These are phyloP conservation scores for Marasmius fiardii DNA, from an alignment of 1,284 basidiomycete species.

Conservation along the genomic window DNA sequence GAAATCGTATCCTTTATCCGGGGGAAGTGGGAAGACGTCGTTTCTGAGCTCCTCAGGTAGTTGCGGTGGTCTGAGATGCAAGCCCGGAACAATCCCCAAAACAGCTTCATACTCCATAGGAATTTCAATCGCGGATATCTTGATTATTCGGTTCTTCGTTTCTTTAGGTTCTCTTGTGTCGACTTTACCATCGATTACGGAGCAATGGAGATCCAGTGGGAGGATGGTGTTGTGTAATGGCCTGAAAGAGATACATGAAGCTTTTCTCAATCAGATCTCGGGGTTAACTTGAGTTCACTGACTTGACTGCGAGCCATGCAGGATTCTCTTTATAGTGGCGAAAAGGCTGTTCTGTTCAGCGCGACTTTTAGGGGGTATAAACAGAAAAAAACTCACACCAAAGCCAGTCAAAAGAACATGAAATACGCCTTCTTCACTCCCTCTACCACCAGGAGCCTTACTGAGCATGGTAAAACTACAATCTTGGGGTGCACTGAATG, in stretches of 20 bases:
- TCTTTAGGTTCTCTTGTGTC: neutral
- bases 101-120: constrained; percentile 63
- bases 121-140: constrained; percentile 59
- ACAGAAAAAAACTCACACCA: constrained; percentile 14
- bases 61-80: constrained; percentile 60
- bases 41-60: constrained; percentile 39
- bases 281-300: neutral
- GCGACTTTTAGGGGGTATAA: neutral
- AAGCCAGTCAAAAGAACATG: constrained; percentile 22
- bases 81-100: constrained; percentile 49
- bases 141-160: constrained; percentile 36
- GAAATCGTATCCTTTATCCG: constrained; percentile 63
- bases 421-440: constrained; percentile 7
- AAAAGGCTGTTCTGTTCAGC: constrained; percentile 38
- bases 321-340: constrained; percentile 46
- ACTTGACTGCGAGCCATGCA: constrained; percentile 51
- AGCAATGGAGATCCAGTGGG: constrained; percentile 7
- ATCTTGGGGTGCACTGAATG: neutral
- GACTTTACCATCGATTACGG: constrained; percentile 10
- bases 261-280: neutral
- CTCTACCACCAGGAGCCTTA: neutral
- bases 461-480: neutral
- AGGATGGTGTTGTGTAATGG: constrained; percentile 47
- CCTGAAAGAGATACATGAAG: neutral
- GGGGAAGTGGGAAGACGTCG: constrained; percentile 37